phyloP scores from a whole-genome alignment of 2,329 filamentous ascomycete species.

The Botryotinia globosa region DNA sequence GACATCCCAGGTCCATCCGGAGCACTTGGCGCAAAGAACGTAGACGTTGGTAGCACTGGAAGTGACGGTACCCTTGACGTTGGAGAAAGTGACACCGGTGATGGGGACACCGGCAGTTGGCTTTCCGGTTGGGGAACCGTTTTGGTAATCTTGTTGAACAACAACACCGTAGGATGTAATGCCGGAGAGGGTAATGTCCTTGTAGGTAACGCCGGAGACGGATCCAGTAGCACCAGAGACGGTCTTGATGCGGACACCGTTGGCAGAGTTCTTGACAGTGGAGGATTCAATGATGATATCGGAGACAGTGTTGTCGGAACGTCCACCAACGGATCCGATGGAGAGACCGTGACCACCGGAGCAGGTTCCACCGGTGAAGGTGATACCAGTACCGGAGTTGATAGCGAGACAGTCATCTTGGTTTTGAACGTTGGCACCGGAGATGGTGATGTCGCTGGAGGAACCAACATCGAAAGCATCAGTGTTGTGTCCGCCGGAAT shows the following conservation, averaged over 20 bases:
- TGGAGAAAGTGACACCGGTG: constrained; percentile 47
- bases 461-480: constrained; percentile 53
- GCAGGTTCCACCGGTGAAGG: constrained; percentile 35
- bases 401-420: constrained; percentile 60
- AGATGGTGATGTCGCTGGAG: constrained; percentile 49
- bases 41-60: constrained; percentile 45
- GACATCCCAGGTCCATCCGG: constrained; percentile 53
- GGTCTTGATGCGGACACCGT: constrained; percentile 46
- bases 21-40: constrained; percentile 53
- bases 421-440: constrained; percentile 51
- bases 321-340: constrained; percentile 58
- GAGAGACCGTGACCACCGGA: constrained; percentile 47
- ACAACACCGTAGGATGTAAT: constrained; percentile 49
- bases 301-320: constrained; percentile 52
- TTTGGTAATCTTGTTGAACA: constrained; percentile 55
- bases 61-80: constrained; percentile 45
- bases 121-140: constrained; percentile 32
- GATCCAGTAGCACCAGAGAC: constrained; percentile 41
- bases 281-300: constrained; percentile 51
- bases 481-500: constrained; percentile 49
- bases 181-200: constrained; percentile 48
- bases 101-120: constrained; percentile 48
- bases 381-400: constrained; percentile 49
- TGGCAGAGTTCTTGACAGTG: constrained; percentile 49
- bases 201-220: constrained; percentile 52